Evolutionary conservation across 352 stramenopile genomes (phyloP).

Genomic region (Globisporangium cederbergense): DNA sequence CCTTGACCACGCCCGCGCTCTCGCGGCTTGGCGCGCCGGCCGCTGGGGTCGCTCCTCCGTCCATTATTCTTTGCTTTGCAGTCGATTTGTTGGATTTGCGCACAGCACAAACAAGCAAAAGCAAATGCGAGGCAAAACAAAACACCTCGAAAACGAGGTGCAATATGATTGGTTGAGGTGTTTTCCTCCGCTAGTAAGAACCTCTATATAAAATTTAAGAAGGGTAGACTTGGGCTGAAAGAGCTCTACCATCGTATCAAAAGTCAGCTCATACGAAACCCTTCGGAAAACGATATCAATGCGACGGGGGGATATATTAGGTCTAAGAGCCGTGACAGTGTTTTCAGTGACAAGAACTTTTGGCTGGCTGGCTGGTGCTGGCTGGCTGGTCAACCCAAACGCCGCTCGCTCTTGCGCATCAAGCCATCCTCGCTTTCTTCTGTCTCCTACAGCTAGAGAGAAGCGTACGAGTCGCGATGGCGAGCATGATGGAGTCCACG

Average conservation of each 20-base stretch:
- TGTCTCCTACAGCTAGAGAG: background rate
- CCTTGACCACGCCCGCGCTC: conserved; percentile 64
- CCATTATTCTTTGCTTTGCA: conserved; percentile 36
- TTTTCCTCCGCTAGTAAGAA: background rate
- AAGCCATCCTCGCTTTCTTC: conserved; percentile 13
- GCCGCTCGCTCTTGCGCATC: background rate
- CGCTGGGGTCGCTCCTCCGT: conserved; percentile 76
- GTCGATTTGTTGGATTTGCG: background rate
- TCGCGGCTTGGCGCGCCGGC: conserved; percentile 45
- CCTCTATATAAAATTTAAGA: background rate
- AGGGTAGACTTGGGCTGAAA: background rate
- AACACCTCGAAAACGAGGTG: conserved; percentile 13
- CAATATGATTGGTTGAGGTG: conserved; percentile 14
- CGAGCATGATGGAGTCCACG: conserved; percentile 63
- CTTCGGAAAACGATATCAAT: background rate
- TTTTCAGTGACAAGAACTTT: background rate
- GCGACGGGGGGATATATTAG: background rate
- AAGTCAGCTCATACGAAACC: background rate
- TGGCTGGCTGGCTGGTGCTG: conserved; percentile 27
- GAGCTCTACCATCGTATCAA: no score
- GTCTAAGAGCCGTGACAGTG: background rate
- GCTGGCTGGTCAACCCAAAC: conserved; percentile 11
- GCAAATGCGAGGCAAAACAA: background rate
- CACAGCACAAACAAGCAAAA: conserved; percentile 2
- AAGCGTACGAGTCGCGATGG: conserved; percentile 20